Evolutionary conservation across 192 early-diverging fungal genomes (phyloP), one percentile per base, ranked within the genome.

Genomic region (Piromyces finnis): DNA sequence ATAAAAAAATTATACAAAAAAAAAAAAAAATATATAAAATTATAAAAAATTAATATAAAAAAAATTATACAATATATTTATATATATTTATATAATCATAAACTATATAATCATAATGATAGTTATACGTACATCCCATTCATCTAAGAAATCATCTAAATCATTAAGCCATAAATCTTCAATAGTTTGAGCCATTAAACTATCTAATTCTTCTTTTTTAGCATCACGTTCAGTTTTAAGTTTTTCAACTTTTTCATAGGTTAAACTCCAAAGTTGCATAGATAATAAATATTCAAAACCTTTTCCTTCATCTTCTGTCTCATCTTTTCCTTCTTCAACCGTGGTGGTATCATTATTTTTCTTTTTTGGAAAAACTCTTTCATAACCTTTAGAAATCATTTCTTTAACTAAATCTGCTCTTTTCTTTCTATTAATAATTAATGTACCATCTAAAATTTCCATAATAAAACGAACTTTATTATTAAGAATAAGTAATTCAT

Each of bases 221-320:
- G 81, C 82, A 37, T 89, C 84, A 79, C 89, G 88, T 78, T 97
- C 89, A 78, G 90, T 91, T 28, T 86, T 87, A 36, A 98, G 86
- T 82, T 93, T 87, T 77, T 95, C 89, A 27, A 94, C 88, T 86
- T 95, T 96, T 81, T 99, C 94, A 78, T 87, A 84, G 15, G 96
- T 97, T 82, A 99, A 88, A 79, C 89, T 95, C 91, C 94, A 95
- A 77, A 98, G 94, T 30, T 94, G 92, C 91, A 97, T 95, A 27
- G 87, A 87, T 81, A 99, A 84, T 29, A 99, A 86, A 82, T 98
- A 99, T 83, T 97, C 94, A 81, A 88, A 98, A 80, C 93, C 88
- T 51, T 85, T 39, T 6, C 79, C 80, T 26, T 80, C 78, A 29
- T 79, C 77, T 17, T 78, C 80, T 68, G 78, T 79, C 16, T 36